Conservation (phyloP, 2,329 filamentous ascomycete species). For the Aspergillus ibericus region DNA sequence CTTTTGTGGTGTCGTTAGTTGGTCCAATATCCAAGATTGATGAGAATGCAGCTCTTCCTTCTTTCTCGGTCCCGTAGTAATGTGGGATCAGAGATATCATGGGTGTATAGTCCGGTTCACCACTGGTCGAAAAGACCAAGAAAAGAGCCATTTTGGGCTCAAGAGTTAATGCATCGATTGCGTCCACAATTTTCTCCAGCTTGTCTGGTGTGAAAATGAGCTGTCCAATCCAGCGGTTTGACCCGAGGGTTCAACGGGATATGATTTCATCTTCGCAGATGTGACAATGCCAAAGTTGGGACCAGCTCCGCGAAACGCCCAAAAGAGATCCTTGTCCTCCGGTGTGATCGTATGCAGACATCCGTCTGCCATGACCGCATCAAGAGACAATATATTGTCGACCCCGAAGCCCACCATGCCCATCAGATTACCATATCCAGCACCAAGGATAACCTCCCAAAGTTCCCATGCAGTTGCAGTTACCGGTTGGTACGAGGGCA, state of each 20-base stretch:
- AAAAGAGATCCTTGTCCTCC: conserved; percentile 6
- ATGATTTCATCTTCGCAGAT: conserved; percentile 4
- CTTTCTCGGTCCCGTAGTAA: conserved; percentile 1
- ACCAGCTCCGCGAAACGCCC: conserved; percentile 9
- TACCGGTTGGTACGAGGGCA: conserved; percentile 1
- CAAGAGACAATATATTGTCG: conserved; percentile 3
- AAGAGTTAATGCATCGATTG: background rate
- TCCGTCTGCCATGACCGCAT: conserved; percentile 5
- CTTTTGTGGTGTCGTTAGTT: background rate
- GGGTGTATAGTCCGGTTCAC: background rate
- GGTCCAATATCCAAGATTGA: conserved; percentile 1
- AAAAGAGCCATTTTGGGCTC: background rate
- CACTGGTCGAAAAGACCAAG: background rate
- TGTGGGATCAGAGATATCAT: background rate
- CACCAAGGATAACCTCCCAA: conserved; percentile 4
- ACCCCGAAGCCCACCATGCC: background rate
- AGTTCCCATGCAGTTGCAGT: conserved; percentile 2
- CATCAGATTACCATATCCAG: background rate
- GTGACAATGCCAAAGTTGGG: conserved; percentile 10
- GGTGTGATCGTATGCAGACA: background rate
- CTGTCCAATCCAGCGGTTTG: conserved; percentile 1
- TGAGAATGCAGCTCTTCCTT: conserved; percentile 3
- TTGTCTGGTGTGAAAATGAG: background rate
- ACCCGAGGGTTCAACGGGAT: background rate
- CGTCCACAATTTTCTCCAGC: background rate